Evolutionary conservation across 164 flowering plant species (phyloP), one percentile per base, ranked within the genome.

Genomic region (Vitis amurensis): DNA sequence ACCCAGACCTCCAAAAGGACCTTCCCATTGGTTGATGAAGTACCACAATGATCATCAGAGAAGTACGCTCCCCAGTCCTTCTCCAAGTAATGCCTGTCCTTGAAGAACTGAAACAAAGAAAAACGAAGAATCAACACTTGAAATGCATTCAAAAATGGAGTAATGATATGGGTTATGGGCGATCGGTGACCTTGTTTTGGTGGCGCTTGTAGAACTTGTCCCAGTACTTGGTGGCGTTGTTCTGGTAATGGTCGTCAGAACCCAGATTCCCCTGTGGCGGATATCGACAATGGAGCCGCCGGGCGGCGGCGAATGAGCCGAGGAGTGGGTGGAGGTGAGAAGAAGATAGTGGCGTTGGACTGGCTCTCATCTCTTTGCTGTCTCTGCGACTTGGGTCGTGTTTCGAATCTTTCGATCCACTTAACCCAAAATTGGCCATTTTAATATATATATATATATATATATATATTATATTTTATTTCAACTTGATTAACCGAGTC

Each of bases 31-130:
- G 50, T 50, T 6, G 68, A 55, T 13, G 49, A 31, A 27, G 44
- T 37, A 37, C 44, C 44, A 3, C 50, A 59, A 66, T 55, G 9
- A 63, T 70, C 71, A 31, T 48, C 70, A 48, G 75, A 68, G 71
- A 84, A 80, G 59, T 75, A 84, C 13, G 59, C 61, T n/a, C 72
- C 80, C 88, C 85, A 84, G 61, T 84, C 85, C 61, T 82, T 82
- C 74, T 73, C 80, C 77, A 84, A 71, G 79, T 84, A 84, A 73
- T 84, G 85, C 30, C 88, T 66, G 58, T 84, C 84, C 74, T 82
- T 84, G 69, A 84, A 84, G 69, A 84, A 84, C 85, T 84, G 81
- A 59, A 56, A 37, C 61, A 15, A 64, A 63, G 27, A 55, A 68
- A 68, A 55, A 23, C 69, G 19, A 37, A 55, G 23, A 48, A 37